Base-by-base conservation (phyloP, 306 rosid species). In the Quercus dentata region DNA sequence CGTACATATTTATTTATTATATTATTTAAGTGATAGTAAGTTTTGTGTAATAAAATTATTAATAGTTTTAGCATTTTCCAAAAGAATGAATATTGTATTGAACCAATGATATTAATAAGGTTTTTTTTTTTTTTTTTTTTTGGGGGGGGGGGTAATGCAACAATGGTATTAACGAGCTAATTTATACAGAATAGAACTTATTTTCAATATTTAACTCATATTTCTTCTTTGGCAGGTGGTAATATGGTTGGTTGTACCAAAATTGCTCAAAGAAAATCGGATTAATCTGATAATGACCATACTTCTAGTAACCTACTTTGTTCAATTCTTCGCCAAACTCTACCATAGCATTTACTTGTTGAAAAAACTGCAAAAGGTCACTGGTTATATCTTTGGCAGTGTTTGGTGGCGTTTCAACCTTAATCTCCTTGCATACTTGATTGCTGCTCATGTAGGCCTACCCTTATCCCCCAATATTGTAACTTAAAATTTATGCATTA, bases 311-410 rank as follows among this genome's bases (percentile, higher is more conserved):
- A 56, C 74, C 69, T 85, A 74, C 76, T 71, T 75, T 67, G 46
- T 85, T 23, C 88, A 85, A 28, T 85, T 78, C 76, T 49, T 72
- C 12, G 81, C 84, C 8, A 85, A 85, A 33, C 33, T 85, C 49
- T 82, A 82, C 57, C 88, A 82, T 67, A 46, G 23, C 71, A 31
- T 85, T 35, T 73, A 70, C 79, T 56, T 85, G 69, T 74, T 80
- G 81, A 85, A 55, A 67, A 77, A 75, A 71, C 74, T 85, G 1
- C 80, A 81, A 25, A 75, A 79, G 79, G 79, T 85, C 74, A 85
- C 81, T 11, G 88, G 88, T 30, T 82, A 81, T 46, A 78, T 85
- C 58, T 85, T 85, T 49, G 88, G 88, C 63, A 67, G 74, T 75
- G 46, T 71, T 78, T 82, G 83, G 83, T 85, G 81, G 83, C 86